phyloP scores from a whole-genome alignment of 108 stramenopile species.

The Discostella pseudostelligera region DNA sequence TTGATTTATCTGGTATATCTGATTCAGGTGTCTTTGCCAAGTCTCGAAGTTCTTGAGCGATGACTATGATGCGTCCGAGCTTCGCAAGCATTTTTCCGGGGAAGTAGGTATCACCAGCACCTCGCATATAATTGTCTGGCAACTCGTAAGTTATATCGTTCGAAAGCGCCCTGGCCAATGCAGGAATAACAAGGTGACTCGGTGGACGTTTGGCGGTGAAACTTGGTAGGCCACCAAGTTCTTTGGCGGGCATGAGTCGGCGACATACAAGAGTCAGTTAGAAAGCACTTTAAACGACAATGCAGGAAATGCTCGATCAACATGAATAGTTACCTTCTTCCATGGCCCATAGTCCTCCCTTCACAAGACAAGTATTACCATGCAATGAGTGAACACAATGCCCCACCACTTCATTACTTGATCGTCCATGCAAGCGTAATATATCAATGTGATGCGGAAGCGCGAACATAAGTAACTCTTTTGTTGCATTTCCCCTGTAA shows the following conservation, averaged over 20 bases:
- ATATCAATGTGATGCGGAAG: conserved; percentile 74
- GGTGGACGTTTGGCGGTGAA: conserved; percentile 70
- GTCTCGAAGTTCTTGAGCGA: conserved; percentile 75
- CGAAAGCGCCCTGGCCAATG: conserved; percentile 43
- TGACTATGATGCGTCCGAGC: conserved; percentile 77
- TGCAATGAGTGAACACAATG: conserved; percentile 29
- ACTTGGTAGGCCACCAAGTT: conserved; percentile 47
- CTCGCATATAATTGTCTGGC: conserved; percentile 74
- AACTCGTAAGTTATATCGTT: conserved; percentile 64
- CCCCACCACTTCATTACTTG: conserved; percentile 32
- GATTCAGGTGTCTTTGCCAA: conserved; percentile 43
- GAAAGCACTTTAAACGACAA: neutral
- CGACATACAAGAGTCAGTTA: neutral
- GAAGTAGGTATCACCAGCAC: conserved; percentile 95
- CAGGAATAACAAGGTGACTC: conserved; percentile 39
- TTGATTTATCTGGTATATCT: conserved; percentile 2
- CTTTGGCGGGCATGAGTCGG: neutral
- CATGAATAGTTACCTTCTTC: conserved; percentile 21
- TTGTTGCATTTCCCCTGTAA: conserved; percentile 30
- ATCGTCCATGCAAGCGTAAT: conserved; percentile 31
- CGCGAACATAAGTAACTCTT: conserved; percentile 58
- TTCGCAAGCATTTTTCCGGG: conserved; percentile 91
- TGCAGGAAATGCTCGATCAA: neutral
- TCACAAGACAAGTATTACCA: conserved; percentile 37
- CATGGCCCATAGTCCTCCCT: conserved; percentile 32